Evolutionary conservation across 306 rosid genomes (phyloP).

Genomic region (Cotoneaster glaucophyllus): DNA sequence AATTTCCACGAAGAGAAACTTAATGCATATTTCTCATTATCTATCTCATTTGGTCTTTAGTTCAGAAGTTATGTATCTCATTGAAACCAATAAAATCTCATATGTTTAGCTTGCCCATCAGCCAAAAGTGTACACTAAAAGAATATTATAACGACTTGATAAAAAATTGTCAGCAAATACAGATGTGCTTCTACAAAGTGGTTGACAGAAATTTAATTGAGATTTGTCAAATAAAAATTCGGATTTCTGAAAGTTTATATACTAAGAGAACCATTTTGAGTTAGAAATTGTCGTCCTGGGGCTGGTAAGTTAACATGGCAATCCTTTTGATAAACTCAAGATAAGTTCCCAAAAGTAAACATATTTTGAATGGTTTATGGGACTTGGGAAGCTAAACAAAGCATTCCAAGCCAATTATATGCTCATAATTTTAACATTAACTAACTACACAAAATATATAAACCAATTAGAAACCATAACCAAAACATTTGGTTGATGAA

Average conservation of each 20-base stretch:
- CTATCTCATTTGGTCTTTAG: neutral
- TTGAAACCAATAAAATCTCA: neutral
- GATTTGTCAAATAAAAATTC: neutral
- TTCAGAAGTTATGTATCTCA: neutral
- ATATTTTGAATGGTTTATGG: neutral
- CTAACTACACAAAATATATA: neutral
- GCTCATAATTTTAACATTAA: neutral
- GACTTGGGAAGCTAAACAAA: neutral
- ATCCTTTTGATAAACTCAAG: neutral
- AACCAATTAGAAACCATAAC: neutral
- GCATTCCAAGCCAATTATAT: neutral
- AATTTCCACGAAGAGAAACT: neutral
- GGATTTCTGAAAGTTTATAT: neutral
- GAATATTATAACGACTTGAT: neutral
- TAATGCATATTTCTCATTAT: neutral
- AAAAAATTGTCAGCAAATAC: neutral
- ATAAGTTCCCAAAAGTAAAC: neutral
- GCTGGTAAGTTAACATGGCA: neutral
- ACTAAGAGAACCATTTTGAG: neutral
- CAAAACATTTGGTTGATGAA: neutral
- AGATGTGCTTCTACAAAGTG: neutral
- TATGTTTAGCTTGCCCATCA: neutral
- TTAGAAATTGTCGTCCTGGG: neutral
- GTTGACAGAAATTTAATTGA: neutral
- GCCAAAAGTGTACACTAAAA: neutral